These are phyloP conservation scores for Gossypium herbaceum DNA, from an alignment of 345 rosid species.

Conservation along the genomic window DNA sequence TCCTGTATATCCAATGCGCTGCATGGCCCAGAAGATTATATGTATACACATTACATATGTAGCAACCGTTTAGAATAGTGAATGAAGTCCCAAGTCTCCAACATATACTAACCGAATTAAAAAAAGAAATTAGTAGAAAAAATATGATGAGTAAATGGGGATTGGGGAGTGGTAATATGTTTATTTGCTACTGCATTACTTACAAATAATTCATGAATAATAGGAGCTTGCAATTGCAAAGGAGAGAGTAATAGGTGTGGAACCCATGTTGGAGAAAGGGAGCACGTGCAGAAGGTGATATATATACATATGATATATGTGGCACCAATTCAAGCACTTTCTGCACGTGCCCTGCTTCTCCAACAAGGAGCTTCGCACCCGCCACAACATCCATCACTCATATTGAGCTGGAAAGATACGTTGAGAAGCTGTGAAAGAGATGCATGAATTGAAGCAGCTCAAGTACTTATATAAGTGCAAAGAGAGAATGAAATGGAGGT, in stretches of 20 bases:
- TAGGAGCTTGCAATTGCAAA: background rate
- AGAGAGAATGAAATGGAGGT: background rate
- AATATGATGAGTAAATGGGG: background rate
- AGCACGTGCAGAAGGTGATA: conserved; percentile 68
- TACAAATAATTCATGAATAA: background rate
- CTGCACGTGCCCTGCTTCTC: conserved; percentile 99
- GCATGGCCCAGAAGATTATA: background rate
- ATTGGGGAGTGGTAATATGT: background rate
- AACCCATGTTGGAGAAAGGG: conserved; percentile 90
- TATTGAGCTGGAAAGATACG: background rate
- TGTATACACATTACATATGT: background rate
- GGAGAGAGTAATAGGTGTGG: background rate
- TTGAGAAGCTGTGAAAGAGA: background rate
- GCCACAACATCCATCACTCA: background rate
- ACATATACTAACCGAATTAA: background rate
- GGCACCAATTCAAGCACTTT: background rate
- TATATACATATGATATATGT: background rate
- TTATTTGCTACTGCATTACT: background rate
- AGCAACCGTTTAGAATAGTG: background rate
- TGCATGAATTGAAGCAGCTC: conserved; percentile 14
- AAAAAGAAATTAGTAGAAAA: background rate
- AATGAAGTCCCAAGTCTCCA: background rate
- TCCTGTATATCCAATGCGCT: background rate
- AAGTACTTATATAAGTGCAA: conserved; percentile 45
- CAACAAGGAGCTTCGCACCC: conserved; percentile 69